phyloP scores from a whole-genome alignment of 352 stramenopile species.

The Phytophthora europaea region DNA sequence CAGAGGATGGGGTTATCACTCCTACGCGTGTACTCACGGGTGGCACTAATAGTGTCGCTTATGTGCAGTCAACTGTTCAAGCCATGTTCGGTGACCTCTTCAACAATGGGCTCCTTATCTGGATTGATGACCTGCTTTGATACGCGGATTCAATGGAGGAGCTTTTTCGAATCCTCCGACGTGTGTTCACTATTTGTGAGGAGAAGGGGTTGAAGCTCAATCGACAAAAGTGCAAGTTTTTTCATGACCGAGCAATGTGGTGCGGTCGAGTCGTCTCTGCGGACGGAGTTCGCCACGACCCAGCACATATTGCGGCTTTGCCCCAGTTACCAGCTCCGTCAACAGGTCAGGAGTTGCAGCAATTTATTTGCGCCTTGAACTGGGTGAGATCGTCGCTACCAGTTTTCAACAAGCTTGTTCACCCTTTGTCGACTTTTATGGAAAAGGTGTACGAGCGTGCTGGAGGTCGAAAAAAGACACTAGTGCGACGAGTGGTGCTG shows the following conservation, averaged over 20 bases:
- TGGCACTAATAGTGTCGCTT: conserved; percentile 23
- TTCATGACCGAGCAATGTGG: conserved; percentile 16
- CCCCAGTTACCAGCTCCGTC: background rate
- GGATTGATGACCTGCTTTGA: conserved; percentile 15
- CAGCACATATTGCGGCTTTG: background rate
- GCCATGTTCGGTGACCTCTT: conserved; percentile 24
- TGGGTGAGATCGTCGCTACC: conserved; percentile 10
- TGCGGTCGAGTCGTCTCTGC: conserved; percentile 15
- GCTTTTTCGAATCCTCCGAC: background rate
- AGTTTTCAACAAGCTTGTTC: conserved; percentile 10
- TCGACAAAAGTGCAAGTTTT: conserved; percentile 14
- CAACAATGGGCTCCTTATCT: conserved; percentile 23
- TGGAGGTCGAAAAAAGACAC: conserved; percentile 3
- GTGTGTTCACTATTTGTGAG: conserved; percentile 11
- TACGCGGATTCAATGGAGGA: background rate
- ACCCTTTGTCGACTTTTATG: conserved; percentile 3
- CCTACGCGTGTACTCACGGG: conserved; percentile 18
- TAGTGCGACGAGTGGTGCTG: background rate
- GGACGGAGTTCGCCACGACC: conserved; percentile 13
- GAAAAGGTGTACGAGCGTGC: conserved; percentile 6
- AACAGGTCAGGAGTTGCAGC: conserved; percentile 10
- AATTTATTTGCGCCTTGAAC: conserved; percentile 10
- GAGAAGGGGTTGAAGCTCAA: conserved; percentile 18
- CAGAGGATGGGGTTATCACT: conserved; percentile 21
- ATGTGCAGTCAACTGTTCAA: conserved; percentile 18